Evolutionary conservation across 2,329 filamentous ascomycete species (phyloP).

Genomic region (Xylariales sp.): DNA sequence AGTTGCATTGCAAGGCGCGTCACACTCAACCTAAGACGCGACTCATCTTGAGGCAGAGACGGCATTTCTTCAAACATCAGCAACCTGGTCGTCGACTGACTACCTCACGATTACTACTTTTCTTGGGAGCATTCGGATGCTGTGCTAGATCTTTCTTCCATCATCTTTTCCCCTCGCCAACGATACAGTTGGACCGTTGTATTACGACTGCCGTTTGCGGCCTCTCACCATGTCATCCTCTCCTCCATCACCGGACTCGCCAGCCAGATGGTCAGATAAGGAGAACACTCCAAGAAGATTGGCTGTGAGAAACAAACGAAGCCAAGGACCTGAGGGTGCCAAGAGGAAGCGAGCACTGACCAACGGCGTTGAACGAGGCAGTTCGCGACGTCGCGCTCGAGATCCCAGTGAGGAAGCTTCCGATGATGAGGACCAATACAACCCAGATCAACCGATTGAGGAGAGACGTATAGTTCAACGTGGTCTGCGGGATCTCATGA

Average conservation of each 20-base stretch:
- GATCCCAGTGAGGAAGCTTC: conserved; percentile 18
- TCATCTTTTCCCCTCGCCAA: no score
- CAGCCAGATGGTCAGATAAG: conserved; percentile 7
- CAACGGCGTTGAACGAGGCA: conserved; percentile 22
- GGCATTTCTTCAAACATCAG: no score
- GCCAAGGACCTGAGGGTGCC: conserved; percentile 16
- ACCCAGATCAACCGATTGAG: conserved; percentile 76
- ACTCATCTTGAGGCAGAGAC: no score
- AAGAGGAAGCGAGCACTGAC: conserved; percentile 27
- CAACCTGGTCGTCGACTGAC: no score
- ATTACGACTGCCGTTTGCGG: no score
- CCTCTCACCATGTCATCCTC: conserved; percentile 6
- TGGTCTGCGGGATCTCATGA: conserved; percentile 64
- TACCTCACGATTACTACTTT: no score
- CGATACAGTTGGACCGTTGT: no score
- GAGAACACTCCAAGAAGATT: conserved; percentile 14
- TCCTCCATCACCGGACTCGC: conserved; percentile 3
- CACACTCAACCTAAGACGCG: no score
- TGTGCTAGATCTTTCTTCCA: no score
- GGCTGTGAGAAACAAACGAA: conserved; percentile 26
- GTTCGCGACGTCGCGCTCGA: conserved; percentile 24
- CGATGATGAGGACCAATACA: conserved; percentile 51
- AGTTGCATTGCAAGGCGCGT: not conserved
- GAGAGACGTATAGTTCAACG: conserved; percentile 68
- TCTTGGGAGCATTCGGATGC: no score